Evolutionary conservation across 352 stramenopile species (phyloP).

Genomic region (Pythium aristosporum): DNA sequence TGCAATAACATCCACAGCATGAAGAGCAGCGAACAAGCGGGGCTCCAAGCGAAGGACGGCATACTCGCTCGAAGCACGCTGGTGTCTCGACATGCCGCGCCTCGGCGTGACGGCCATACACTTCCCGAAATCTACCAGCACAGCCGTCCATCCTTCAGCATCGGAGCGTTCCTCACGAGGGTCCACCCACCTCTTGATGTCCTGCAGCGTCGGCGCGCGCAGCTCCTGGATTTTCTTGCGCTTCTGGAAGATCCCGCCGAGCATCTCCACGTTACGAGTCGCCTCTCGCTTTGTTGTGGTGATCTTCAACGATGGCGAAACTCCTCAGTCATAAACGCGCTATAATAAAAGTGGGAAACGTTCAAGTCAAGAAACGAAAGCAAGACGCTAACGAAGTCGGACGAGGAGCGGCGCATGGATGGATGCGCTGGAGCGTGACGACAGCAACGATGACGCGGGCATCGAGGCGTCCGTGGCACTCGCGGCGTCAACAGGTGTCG

Average conservation of each 20-base stretch:
- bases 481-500: not conserved
- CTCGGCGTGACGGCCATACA: conserved; percentile 63
- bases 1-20: not conserved
- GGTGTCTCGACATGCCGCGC: conserved; percentile 57
- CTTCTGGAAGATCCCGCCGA: conserved; percentile 78
- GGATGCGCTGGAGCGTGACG: conserved; percentile 1
- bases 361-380: conserved; percentile 9
- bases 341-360: not conserved
- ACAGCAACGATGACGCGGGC: not conserved
- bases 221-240: conserved; percentile 78
- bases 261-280: conserved; percentile 32
- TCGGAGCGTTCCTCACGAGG: not conserved
- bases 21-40: not conserved
- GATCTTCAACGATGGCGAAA: conserved; percentile 1
- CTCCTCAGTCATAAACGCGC: not conserved
- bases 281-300: not conserved
- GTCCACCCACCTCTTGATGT: conserved; percentile 63
- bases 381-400: not conserved
- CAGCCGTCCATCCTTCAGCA: not conserved
- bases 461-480: not conserved
- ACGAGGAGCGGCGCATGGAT: not conserved
- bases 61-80: conserved; percentile 69
- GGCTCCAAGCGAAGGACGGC: not conserved
- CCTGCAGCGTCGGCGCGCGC: conserved; percentile 66
- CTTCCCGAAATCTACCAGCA: conserved; percentile 58